phyloP scores from a whole-genome alignment of 2,329 filamentous ascomycete genomes.

The Penicillium decumbens region DNA sequence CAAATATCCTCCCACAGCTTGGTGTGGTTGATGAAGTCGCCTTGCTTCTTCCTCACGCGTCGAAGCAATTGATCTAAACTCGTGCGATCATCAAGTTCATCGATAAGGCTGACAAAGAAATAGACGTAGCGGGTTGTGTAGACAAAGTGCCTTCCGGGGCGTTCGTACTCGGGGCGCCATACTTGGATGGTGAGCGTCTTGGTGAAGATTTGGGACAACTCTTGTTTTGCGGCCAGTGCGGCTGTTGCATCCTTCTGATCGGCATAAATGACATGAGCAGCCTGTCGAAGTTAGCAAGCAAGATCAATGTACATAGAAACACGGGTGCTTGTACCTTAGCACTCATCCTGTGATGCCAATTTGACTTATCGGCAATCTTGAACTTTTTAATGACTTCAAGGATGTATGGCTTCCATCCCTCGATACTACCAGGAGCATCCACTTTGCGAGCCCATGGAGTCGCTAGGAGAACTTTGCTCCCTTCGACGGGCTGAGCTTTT shows the following conservation, averaged over 20 bases:
- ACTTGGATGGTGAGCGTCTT: constrained; percentile 94
- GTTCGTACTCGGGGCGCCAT: constrained; percentile 87
- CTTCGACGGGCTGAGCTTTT: constrained; percentile 42
- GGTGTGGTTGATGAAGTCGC: constrained; percentile 63
- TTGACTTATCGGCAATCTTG: constrained; percentile 74
- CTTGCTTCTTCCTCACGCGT: constrained; percentile 73
- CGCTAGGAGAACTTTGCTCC: constrained; percentile 47
- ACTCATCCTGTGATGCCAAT: constrained; percentile 92
- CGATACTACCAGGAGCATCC: constrained; percentile 45
- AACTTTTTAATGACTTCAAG: constrained; percentile 55
- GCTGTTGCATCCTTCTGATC: constrained; percentile 50
- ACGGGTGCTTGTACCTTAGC: constrained; percentile 57
- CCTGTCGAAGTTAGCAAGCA: constrained; percentile 36
- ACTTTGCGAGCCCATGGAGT: constrained; percentile 55
- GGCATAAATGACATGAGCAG: constrained; percentile 59
- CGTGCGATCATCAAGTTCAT: constrained; percentile 67
- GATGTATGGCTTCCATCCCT: constrained; percentile 59
- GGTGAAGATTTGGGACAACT: constrained; percentile 82
- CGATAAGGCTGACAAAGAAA: constrained; percentile 72
- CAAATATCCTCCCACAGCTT: constrained; percentile 61
- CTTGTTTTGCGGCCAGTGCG: constrained; percentile 63
- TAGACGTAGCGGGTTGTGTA: constrained; percentile 83
- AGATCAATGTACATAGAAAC: background rate
- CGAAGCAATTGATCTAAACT: constrained; percentile 75
- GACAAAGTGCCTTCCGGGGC: constrained; percentile 80